Base-by-base conservation (phyloP, 2,329 filamentous ascomycete genomes). In the Lachnellula cervina region DNA sequence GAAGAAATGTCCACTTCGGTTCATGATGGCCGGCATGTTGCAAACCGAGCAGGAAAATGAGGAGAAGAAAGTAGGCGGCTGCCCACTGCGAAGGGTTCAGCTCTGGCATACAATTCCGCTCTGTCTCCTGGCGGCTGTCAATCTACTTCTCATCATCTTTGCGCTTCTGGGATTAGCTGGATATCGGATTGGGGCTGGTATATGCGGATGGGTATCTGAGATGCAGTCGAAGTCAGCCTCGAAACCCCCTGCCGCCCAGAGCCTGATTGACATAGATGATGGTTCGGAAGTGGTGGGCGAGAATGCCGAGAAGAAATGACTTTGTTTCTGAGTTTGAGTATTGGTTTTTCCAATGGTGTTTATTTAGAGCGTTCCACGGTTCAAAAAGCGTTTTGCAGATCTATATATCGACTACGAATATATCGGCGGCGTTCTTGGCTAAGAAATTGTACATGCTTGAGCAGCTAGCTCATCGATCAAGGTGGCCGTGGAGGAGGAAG, bases 51-150 rank as follows among this genome's bases (percentile, higher is more conserved):
- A 17, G 8, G 55, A 60, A 16, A 44, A 44, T 25, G 63, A 59
- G 2, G 49, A 21, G 4, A 54, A 61, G 16, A 56, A 51, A 34
- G 35, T 45, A 35, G 50, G 52, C 23, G 50, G 52, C 19, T 69
- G 65, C 48, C 61, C 62, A 17, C 50, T 67, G 5, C 49, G 64
- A 21, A 58, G 64, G 48, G 59, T 68, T 25, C 64, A 67, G 37
- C 53, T 67, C 7, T 69, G 62, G 63, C 65, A 68, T 54, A 64
- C 60, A 5, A 62, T 68, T 32, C 64, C 63, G 1, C 54, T 69
- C 8, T 66, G 63, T 16, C 47, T 67, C 5, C 50, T 69, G 3
- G 63, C 64, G 1, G 59, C 66, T 7, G 56, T 66, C 52, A 67
- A 66, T 42, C 61, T 66, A 8, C 49, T 66, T 2, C 57, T 69